Conservation (phyloP, 2,329 filamentous ascomycete species). For the Phialophora tarda region DNA sequence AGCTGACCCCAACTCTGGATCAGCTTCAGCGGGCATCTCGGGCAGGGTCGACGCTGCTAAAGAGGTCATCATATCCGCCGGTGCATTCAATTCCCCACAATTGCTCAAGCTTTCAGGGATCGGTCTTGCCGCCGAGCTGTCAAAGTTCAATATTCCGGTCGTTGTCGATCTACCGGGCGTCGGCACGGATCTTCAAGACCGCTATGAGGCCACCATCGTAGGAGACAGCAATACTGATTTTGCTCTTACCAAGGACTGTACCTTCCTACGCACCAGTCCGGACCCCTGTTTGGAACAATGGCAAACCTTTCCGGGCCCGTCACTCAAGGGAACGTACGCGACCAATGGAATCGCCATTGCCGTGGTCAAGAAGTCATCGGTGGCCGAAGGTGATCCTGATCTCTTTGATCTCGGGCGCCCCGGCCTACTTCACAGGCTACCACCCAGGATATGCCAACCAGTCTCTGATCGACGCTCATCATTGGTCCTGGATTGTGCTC, state of each 20-base stretch:
- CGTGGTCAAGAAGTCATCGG: constrained; percentile 45
- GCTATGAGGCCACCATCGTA: constrained; percentile 57
- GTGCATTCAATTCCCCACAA: constrained; percentile 68
- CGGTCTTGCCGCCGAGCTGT: constrained; percentile 61
- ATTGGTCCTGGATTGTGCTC: constrained; percentile 58
- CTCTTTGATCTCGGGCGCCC: constrained; percentile 62
- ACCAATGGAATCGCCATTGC: constrained; percentile 58
- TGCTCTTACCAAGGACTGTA: constrained; percentile 44
- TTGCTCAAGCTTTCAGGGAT: constrained; percentile 70
- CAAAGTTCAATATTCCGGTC: constrained; percentile 59
- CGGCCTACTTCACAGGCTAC: constrained; percentile 61
- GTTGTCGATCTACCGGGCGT: constrained; percentile 65
- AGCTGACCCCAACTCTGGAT: constrained; percentile 49
- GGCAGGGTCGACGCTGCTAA: constrained; percentile 49
- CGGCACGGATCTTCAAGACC: constrained; percentile 68
- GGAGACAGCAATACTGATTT: constrained; percentile 50
- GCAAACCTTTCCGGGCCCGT: constrained; percentile 43
- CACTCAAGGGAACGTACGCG: constrained; percentile 51
- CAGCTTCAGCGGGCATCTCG: constrained; percentile 43
- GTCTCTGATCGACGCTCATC: constrained; percentile 49
- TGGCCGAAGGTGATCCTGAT: constrained; percentile 55
- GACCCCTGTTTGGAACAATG: constrained; percentile 55
- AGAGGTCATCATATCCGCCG: constrained; percentile 57
- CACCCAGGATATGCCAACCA: constrained; percentile 59
- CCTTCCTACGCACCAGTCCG: constrained; percentile 39